Evolutionary conservation across 805 yeast genomes (phyloP), one percentile per base, ranked within the genome.

Genomic region (Phaffomyces antillensis): DNA sequence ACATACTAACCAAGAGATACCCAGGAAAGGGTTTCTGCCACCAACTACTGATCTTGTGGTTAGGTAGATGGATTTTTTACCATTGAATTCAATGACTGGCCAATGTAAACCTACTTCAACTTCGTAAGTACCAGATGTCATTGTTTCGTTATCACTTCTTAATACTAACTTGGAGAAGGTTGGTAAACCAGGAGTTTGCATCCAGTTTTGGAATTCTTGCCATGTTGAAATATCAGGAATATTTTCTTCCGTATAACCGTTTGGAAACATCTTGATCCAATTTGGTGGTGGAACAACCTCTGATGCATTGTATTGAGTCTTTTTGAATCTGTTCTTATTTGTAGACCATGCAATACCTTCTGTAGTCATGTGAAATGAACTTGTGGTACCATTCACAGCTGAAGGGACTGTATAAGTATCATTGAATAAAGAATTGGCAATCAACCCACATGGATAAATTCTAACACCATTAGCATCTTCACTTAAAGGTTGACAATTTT

Each of bases 211-310:
- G 49, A 86, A 74, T 48, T 79, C 81, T 47, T 73, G 77, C 87
- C 87, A 80, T 9, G 68, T 63, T 2, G 80, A 68, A 31, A 86
- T 60, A 58, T 85, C 86, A 5, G 93, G 93, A 40, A 86, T 41
- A 58, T 84, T 85, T 0, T 73, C 72, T 24, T 74, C 76, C 7
- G 80, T 83, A 60, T 86, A 86, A 2, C 95, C 95, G 47, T 84
- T 58, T 1, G 95, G 95, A 53, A 59, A 86, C 64, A 53, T 67
- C 58, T 80, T 80, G 39, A 65, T 62, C 95, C 95, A 86, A 62
- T 85, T 85, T 53, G 93, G 95, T 10, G 95, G 95, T 9, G 95
- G 95, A 4, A 76, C 85, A 34, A 86, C 76, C 26, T 83, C 81
- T 3, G 70, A 61, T 0, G 79, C 71, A 32, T 67, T 65, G 57